Evolutionary conservation across 208 protist species (phyloP).

Genomic region (Crithidia brevicula): DNA sequence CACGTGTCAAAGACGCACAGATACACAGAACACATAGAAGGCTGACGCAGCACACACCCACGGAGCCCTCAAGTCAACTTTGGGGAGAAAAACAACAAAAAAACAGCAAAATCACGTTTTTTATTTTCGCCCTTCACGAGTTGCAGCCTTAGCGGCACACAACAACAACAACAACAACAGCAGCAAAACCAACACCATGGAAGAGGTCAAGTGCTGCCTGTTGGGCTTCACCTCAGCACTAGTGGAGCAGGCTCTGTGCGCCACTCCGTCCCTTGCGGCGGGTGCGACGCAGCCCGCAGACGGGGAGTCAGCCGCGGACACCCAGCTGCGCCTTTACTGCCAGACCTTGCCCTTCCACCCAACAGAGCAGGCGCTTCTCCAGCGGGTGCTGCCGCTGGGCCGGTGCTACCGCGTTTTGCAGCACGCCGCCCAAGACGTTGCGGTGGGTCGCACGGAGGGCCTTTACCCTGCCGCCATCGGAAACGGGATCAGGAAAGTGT

Average conservation of each 20-base stretch:
- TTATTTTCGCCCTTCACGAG: too few species aligned
- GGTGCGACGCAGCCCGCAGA: background rate
- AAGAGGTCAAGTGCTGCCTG: constrained; percentile 84
- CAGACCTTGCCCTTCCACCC: constrained; percentile 57
- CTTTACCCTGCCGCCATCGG: constrained; percentile 66
- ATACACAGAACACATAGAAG: too few species aligned
- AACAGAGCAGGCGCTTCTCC: constrained; percentile 60
- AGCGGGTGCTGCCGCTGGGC: constrained; percentile 62
- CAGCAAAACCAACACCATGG: constrained; percentile 44
- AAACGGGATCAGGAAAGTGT: constrained; percentile 45
- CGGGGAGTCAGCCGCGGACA: background rate
- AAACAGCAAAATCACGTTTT: too few species aligned
- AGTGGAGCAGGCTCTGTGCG: constrained; percentile 25
- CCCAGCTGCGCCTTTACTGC: constrained; percentile 17
- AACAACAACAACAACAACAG: background rate
- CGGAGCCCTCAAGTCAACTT: too few species aligned
- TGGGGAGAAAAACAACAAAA: too few species aligned
- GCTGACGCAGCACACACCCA: too few species aligned
- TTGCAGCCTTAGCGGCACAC: too few species aligned
- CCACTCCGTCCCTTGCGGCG: background rate
- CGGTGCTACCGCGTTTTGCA: constrained; percentile 45
- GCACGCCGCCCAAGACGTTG: constrained; percentile 35
- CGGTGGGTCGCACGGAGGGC: constrained; percentile 53
- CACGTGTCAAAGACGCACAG: too few species aligned
- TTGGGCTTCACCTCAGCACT: constrained; percentile 74